Evolutionary conservation across 352 stramenopile species (phyloP).

Genomic region (Bremia lactucae): DNA sequence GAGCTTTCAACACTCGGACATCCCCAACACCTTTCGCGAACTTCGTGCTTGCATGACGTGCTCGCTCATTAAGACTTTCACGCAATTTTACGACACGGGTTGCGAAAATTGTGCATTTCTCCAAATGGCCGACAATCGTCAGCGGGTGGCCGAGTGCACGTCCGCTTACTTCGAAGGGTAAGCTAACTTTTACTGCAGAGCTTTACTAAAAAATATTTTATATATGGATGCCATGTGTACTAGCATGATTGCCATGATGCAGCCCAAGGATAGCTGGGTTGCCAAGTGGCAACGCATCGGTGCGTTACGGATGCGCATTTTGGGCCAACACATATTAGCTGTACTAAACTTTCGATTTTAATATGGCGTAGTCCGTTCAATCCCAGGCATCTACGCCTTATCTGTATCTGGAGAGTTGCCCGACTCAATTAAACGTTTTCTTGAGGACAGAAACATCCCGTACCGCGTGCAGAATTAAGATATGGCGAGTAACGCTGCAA

Average conservation of each 20-base stretch:
- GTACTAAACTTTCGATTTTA: slow-evolving; percentile 1
- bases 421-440: slow-evolving; percentile 82
- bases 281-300: slow-evolving; percentile 85
- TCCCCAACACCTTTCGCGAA: slow-evolving; percentile 83
- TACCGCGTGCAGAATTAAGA: slow-evolving; percentile 65
- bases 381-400: slow-evolving; percentile 82
- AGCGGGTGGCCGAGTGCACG: slow-evolving; percentile 82
- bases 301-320: slow-evolving; percentile 19
- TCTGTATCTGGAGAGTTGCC: slow-evolving; percentile 76
- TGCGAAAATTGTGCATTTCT: slow-evolving; percentile 85
- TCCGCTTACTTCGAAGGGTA: slow-evolving; percentile 84
- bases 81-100: slow-evolving; percentile 85
- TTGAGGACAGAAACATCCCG: slow-evolving; percentile 80
- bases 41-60: slow-evolving; percentile 83
- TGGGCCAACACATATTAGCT: background rate
- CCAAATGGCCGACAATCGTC: slow-evolving; percentile 85
- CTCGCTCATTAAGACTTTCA: slow-evolving; percentile 85
- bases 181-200: background rate
- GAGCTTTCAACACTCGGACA: slow-evolving; percentile 70
- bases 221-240: slow-evolving; percentile 1
- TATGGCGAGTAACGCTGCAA: background rate
- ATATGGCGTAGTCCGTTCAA: slow-evolving; percentile 43
- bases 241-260: slow-evolving; percentile 86
- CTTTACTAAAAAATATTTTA: background rate
- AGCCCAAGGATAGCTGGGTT: slow-evolving; percentile 84